A percentile compares a stretch with the other conserved stretches of the same genome.
These are phyloP conservation scores for Lithohypha guttulata DNA, from an alignment of 2,329 filamentous ascomycete species.

Conservation along the genomic window DNA sequence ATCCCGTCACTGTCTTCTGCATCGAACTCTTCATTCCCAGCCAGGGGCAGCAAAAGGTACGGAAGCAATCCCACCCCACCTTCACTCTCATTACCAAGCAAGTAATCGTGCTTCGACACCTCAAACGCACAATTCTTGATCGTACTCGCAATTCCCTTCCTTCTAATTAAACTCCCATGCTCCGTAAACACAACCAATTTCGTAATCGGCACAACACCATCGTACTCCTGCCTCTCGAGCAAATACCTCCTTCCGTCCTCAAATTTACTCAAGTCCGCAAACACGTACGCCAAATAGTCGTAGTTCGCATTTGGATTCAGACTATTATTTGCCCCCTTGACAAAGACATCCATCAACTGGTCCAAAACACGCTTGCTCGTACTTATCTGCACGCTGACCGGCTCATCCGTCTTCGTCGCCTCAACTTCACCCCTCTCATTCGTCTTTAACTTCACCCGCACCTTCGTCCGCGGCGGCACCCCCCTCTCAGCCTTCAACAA, in stretches of 20 bases:
- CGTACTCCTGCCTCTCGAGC: slow-evolving; percentile 61
- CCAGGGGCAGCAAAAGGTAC: slow-evolving; percentile 79
- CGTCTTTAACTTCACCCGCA: slow-evolving; percentile 5
- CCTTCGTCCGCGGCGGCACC: slow-evolving; percentile 3
- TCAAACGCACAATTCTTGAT: too few relatives aligned
- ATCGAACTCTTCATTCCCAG: slow-evolving; percentile 75
- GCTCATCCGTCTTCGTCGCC: neutral
- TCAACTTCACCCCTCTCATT: neutral
- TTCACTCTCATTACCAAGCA: slow-evolving; percentile 2
- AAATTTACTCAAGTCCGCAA: slow-evolving; percentile 84
- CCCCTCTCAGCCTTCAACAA: neutral
- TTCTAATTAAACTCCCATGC: slow-evolving; percentile 64
- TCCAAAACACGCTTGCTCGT: slow-evolving; percentile 68
- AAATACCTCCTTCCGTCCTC: slow-evolving; percentile 66
- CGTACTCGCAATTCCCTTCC: slow-evolving; percentile 91
- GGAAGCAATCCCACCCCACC: slow-evolving; percentile 56
- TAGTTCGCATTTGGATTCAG: slow-evolving; percentile 79
- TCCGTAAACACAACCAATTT: slow-evolving; percentile 94
- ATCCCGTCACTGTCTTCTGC: slow-evolving; percentile 79
- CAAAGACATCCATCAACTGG: slow-evolving; percentile 90
- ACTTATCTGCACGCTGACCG: slow-evolving; percentile 4
- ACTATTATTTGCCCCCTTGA: slow-evolving; percentile 71
- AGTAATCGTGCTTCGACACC: slow-evolving; percentile 56
- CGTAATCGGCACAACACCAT: slow-evolving; percentile 73
- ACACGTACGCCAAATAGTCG: slow-evolving; percentile 88